Evolutionary conservation across 164 flowering plant species (phyloP), one percentile per base, ranked within the genome.

Genomic region (Liriodendron chinense): DNA sequence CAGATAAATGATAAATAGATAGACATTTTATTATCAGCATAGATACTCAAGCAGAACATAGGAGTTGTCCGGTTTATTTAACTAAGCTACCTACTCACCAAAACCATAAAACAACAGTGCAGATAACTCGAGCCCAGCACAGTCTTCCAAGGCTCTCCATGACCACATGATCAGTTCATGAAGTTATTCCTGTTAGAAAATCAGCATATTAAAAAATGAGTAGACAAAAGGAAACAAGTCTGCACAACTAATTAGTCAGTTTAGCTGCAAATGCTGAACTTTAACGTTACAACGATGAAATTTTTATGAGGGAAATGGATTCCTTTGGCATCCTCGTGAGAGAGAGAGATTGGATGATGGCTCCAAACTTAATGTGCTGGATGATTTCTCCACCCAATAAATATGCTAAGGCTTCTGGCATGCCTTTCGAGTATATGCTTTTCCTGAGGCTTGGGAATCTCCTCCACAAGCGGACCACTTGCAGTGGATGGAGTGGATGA

Each of bases 71-170:
- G 53, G 67, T 9, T 57, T 66, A 71, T 71, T 68, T 26, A 68
- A 71, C 69, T 68, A 72, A 78, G 77, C 72, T 61, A 78, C 13
- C 68, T 20, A 80, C 89, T 87, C 82, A 86, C 89, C 90, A 53
- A 87, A 67, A 78, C 71, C 65, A 64, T 25, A 70, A 10, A 70
- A 62, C 76, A 66, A 64, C 71, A 59, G 72, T 21, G 62, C 73
- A 69, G 68, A 47, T 13, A 69, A 65, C 14, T 56, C 5, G 66
- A 66, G 26, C 18, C 71, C 53, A 74, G 65, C 69, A 53, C 74
- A 23, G 62, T 53, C 43, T 66, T 66, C 62, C 72, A 49, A 64
- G 49, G 72, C 77, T 6, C 25, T 26, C 23, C 64, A 64, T 3
- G 13, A 23, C 16, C 13, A 26, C 21, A 28, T 12, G 16, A 28